phyloP scores from a whole-genome alignment of 2,329 filamentous ascomycete genomes.

The Trichoderma aggressivum region DNA sequence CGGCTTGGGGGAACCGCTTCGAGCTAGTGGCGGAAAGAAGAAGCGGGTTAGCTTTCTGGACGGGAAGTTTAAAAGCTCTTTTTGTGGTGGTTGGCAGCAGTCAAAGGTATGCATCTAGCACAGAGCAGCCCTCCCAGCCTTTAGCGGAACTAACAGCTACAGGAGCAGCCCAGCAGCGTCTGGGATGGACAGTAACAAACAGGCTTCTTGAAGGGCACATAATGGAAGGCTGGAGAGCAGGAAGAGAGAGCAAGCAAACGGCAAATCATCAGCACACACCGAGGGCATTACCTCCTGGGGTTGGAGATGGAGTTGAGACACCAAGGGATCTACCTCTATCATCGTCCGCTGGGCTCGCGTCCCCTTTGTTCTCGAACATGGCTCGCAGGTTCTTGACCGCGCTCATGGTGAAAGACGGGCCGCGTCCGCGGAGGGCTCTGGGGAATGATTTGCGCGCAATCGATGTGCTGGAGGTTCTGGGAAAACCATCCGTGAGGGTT shows the following conservation, averaged over 20 bases:
- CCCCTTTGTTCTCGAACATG: conserved; percentile 74
- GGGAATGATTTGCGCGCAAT: conserved; percentile 1
- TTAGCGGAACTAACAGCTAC: conserved; percentile 12
- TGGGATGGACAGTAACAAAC: conserved; percentile 14
- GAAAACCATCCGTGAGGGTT: not conserved
- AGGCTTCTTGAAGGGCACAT: conserved; percentile 11
- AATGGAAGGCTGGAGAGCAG: conserved; percentile 54
- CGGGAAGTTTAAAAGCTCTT: not conserved
- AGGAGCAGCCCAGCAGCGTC: conserved; percentile 15
- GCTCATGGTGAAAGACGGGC: conserved; percentile 51
- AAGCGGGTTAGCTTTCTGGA: conserved; percentile 24
- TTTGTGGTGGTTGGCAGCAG: not conserved
- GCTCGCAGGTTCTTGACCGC: conserved; percentile 72
- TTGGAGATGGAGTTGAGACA: conserved; percentile 34
- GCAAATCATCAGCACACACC: conserved; percentile 19
- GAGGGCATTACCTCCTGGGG: conserved; percentile 24
- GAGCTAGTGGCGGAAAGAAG: conserved; percentile 26
- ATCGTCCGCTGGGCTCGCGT: conserved; percentile 59
- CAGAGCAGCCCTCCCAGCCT: not conserved
- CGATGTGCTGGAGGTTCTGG: conserved; percentile 1
- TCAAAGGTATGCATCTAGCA: not conserved
- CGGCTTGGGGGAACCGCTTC: conserved; percentile 53
- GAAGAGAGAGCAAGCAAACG: not conserved
- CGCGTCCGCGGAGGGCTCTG: conserved; percentile 9
- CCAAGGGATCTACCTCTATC: conserved; percentile 69